Evolutionary conservation across 2,329 filamentous ascomycete genomes (phyloP).

Genomic region (Calonectria pauciramosa): DNA sequence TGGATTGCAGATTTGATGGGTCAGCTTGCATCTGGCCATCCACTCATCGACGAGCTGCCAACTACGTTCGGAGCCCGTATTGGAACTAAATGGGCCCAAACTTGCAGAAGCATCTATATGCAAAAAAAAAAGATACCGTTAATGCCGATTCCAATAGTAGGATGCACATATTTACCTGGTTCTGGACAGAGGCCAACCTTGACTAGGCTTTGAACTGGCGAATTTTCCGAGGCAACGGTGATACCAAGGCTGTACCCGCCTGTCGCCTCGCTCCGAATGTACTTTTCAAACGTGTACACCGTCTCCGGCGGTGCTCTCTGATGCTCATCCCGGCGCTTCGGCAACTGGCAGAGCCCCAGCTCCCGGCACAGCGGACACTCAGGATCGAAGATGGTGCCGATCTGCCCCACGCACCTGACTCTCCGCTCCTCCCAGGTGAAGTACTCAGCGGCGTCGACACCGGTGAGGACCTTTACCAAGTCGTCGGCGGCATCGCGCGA

Average conservation of each 20-base stretch:
- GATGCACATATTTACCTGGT: background rate
- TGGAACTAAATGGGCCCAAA: background rate
- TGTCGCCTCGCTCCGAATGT: background rate
- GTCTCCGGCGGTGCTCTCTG: background rate
- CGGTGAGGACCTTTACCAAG: background rate
- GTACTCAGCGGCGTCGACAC: background rate
- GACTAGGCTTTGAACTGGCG: background rate
- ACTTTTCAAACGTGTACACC: background rate
- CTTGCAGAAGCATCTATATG: background rate
- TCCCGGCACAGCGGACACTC: background rate
- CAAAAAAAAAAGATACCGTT: background rate
- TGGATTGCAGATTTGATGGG: constrained; percentile 1
- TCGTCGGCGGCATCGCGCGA: background rate
- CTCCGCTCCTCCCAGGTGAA: background rate
- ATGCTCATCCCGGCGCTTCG: background rate
- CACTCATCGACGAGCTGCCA: constrained; percentile 5
- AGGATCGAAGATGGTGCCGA: background rate
- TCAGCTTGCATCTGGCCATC: constrained; percentile 9
- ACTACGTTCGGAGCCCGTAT: background rate
- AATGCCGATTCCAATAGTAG: background rate
- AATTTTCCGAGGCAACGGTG: background rate
- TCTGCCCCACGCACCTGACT: background rate
- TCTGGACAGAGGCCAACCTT: background rate
- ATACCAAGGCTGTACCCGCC: background rate
- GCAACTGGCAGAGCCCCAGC: background rate